phyloP scores from a whole-genome alignment of 2,329 filamentous ascomycete genomes.

The Hirsutella thompsonii region DNA sequence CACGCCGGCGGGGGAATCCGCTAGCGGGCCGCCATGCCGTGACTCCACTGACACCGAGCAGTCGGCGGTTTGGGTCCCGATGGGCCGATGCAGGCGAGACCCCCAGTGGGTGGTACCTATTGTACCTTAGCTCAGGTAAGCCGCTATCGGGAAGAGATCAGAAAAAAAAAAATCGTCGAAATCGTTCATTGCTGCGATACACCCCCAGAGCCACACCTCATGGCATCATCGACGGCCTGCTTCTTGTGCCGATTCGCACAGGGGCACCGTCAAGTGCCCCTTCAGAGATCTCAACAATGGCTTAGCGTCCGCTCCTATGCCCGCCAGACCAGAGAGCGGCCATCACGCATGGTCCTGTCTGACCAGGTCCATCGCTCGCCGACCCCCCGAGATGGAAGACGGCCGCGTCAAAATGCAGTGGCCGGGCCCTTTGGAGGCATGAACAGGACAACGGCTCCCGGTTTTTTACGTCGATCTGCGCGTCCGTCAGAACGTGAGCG shows the following conservation, averaged over 20 bases:
- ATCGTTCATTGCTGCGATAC: not conserved
- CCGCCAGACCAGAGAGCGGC: constrained; percentile 21
- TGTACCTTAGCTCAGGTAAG: too few relatives aligned
- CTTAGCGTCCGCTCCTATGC: constrained; percentile 22
- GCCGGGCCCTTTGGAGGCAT: constrained; percentile 42
- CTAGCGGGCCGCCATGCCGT: not conserved
- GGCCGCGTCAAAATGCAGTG: constrained; percentile 21
- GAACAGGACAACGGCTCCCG: constrained; percentile 38
- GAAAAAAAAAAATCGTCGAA: not conserved
- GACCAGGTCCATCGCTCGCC: constrained; percentile 34
- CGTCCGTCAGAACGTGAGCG: constrained; percentile 7
- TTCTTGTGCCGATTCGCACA: constrained; percentile 7
- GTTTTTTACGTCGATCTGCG: constrained; percentile 12
- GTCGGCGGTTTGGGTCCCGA: not conserved
- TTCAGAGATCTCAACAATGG: constrained; percentile 16
- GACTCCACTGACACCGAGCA: not conserved
- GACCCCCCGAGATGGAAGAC: constrained; percentile 19
- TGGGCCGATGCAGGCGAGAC: not conserved
- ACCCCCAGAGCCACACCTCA: constrained; percentile 2
- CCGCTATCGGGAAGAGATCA: not conserved
- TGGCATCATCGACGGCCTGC: constrained; percentile 8
- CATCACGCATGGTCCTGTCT: constrained; percentile 47
- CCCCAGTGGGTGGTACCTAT: not conserved
- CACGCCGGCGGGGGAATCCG: too few relatives aligned
- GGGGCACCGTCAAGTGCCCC: constrained; percentile 4